Base-by-base conservation (phyloP, 108 stramenopile genomes). In the Aurantiochytrium sp. region DNA sequence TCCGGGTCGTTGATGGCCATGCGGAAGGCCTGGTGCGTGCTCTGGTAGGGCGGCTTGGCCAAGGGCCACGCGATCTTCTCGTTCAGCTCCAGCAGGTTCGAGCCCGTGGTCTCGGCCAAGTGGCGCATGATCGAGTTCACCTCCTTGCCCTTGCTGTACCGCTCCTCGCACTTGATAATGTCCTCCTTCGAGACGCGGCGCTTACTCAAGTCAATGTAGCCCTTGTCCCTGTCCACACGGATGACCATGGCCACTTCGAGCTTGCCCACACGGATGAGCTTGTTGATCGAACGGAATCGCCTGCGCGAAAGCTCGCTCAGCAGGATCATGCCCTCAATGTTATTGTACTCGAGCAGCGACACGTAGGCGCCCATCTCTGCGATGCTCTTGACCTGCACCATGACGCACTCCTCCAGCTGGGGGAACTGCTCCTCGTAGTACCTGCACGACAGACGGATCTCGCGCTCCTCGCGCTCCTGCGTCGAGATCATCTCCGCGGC, bases 321-420 rank as follows among this genome's bases (percentile, higher is more conserved):
- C 55, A 99, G 91, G 89, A 99, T 98, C 95, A 99, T 96, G 54
- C 99, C 99, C 94, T 97, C 96, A 86, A 97, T 98, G 93, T 97
- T 96, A 92, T 97, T 97, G 95, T 98, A 99, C 92, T 99, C 99
- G 55, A 98, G 91, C 21, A 99, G 94, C 42, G 95, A 94, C 17
- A 99, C 99, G 90, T 99, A 98, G 45, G 99, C 99, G 37, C 98
- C 99, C 98, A 99, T 98, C 88, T 99, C 98, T 81, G 97, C 99
- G 15, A 86, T 27, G 86, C 68, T 41, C 21, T n/a, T 34, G 45
- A 97, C 97, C 81, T 97, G 96, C 54, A 97, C 97, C 97, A 98
- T 98, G 39, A 97, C 97, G 41, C 96, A 94, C 50, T 94, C 95
- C 86, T 98, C 99, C 55, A 97, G 92, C 90, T 97, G 97, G 54